These are phyloP conservation scores for Brettanomyces sp. DNA, from an alignment of 805 yeast species.

Conservation along the genomic window DNA sequence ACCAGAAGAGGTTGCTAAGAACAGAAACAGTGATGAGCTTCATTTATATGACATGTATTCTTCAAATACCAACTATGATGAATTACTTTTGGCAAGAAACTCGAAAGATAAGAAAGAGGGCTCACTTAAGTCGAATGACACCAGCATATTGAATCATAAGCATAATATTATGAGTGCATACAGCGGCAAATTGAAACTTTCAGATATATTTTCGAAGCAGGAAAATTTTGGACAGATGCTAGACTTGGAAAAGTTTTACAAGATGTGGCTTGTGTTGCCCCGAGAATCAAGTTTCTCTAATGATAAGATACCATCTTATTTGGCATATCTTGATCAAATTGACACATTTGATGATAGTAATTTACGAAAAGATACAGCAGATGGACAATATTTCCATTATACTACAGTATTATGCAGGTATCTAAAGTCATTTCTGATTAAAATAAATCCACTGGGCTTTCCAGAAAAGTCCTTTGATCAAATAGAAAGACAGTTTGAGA, in stretches of 20 bases:
- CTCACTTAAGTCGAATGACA: not conserved
- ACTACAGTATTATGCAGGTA: constrained; percentile 27
- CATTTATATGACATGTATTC: constrained; percentile 25
- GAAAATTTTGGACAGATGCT: constrained; percentile 60
- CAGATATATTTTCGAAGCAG: constrained; percentile 41
- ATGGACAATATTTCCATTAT: not conserved
- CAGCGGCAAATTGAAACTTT: constrained; percentile 33
- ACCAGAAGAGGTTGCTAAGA: constrained; percentile 5
- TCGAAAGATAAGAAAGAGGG: not conserved
- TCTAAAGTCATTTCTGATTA: constrained; percentile 36
- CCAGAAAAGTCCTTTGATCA: constrained; percentile 23
- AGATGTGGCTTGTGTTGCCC: constrained; percentile 41
- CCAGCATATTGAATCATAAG: constrained; percentile 2
- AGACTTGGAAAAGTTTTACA: constrained; percentile 46
- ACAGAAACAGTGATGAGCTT: constrained; percentile 6
- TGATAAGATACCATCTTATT: constrained; percentile 12
- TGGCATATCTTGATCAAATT: constrained; percentile 35
- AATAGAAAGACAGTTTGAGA: constrained; percentile 15
- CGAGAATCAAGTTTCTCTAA: constrained; percentile 8
- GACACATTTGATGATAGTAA: not conserved
- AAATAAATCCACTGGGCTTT: constrained; percentile 40
- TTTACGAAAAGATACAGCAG: too few species aligned
- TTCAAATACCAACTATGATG: constrained; percentile 8
- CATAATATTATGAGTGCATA: constrained; percentile 3
- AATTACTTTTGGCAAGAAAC: not conserved